Evolutionary conservation across 495 filamentous ascomycete species (phyloP).

Genomic region (Lichina pygmaea): DNA sequence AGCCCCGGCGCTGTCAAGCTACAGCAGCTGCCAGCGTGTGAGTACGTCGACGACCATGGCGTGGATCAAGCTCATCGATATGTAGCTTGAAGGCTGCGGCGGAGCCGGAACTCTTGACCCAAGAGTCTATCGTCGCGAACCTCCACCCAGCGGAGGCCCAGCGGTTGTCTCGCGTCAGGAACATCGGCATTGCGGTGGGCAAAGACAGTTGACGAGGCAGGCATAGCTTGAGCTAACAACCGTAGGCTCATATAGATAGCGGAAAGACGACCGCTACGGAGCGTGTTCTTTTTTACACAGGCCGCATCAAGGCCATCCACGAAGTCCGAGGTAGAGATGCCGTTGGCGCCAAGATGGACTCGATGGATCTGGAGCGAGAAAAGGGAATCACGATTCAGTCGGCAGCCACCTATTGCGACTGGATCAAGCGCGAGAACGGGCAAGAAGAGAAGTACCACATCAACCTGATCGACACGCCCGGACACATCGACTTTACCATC

Average conservation of each 20-base stretch:
- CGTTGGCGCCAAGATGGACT: conserved; percentile 99
- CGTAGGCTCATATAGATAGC: conserved; percentile 89
- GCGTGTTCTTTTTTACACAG: conserved; percentile 95
- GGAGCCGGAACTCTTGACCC: conserved; percentile 28
- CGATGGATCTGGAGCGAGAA: conserved; percentile 94
- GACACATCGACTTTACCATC: conserved; percentile 98
- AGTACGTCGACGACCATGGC: conserved; percentile 57
- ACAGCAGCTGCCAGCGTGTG: conserved; percentile 69
- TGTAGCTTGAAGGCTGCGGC: conserved; percentile 23
- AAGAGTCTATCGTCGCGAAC: conserved; percentile 44
- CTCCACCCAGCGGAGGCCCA: conserved; percentile 48
- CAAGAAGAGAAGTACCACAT: conserved; percentile 82
- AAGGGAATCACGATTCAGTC: conserved; percentile 99
- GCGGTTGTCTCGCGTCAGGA: conserved; percentile 55
- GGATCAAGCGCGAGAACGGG: conserved; percentile 58
- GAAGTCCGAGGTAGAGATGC: conserved; percentile 90
- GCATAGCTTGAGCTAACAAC: conserved; percentile 3
- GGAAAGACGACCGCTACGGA: conserved; percentile 96
- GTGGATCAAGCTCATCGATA: conserved; percentile 40
- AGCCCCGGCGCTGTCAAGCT: conserved; percentile 41
- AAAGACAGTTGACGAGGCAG: conserved; percentile 1
- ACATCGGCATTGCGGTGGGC: conserved; percentile 91
- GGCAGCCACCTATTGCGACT: conserved; percentile 93
- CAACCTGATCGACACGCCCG: conserved; percentile 96
- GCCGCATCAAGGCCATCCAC: conserved; percentile 87